These are phyloP conservation scores for Aaosphaeria pasadenensis DNA, from an alignment of 2,329 filamentous ascomycete genomes.

Conservation along the genomic window DNA sequence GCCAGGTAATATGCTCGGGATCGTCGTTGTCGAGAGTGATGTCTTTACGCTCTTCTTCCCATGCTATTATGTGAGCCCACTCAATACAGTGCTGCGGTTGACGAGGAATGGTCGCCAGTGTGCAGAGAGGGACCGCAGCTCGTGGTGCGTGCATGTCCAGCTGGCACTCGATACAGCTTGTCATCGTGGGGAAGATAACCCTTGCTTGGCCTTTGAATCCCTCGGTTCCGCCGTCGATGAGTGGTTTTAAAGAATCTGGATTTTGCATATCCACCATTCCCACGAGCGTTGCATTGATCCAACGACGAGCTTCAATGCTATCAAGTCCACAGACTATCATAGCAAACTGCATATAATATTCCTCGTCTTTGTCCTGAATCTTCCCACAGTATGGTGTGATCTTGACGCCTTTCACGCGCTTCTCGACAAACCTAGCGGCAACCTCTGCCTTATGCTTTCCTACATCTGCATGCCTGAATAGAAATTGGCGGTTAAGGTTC, in stretches of 20 bases:
- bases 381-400: slow-evolving; percentile 93
- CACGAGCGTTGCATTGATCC: slow-evolving; percentile 95
- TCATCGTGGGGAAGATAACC: slow-evolving; percentile 87
- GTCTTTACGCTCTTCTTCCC: slow-evolving; percentile 71
- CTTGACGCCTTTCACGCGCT: slow-evolving; percentile 80
- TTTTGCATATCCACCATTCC: slow-evolving; percentile 83
- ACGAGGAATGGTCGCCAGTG: slow-evolving; percentile 90
- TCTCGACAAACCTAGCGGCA: slow-evolving; percentile 87
- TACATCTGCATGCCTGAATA: slow-evolving; percentile 89
- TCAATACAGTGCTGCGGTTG: slow-evolving; percentile 98
- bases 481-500: slow-evolving; percentile 95
- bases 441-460: slow-evolving; percentile 93
- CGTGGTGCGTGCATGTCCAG: slow-evolving; percentile 98
- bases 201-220: slow-evolving; percentile 96
- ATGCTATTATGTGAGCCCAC: slow-evolving; percentile 98
- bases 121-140: slow-evolving; percentile 94
- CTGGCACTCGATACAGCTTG: slow-evolving; percentile 96
- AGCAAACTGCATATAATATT: slow-evolving; percentile 96
- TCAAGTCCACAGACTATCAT: slow-evolving; percentile 92
- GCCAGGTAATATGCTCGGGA: slow-evolving; percentile 95
- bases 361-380: slow-evolving; percentile 95
- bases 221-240: slow-evolving; percentile 96
- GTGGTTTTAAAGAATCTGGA: slow-evolving; percentile 81
- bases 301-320: slow-evolving; percentile 94
- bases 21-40: slow-evolving; percentile 91